Conservation (phyloP, 768 basidiomycete genomes). For the Filobasidium floriforme region DNA sequence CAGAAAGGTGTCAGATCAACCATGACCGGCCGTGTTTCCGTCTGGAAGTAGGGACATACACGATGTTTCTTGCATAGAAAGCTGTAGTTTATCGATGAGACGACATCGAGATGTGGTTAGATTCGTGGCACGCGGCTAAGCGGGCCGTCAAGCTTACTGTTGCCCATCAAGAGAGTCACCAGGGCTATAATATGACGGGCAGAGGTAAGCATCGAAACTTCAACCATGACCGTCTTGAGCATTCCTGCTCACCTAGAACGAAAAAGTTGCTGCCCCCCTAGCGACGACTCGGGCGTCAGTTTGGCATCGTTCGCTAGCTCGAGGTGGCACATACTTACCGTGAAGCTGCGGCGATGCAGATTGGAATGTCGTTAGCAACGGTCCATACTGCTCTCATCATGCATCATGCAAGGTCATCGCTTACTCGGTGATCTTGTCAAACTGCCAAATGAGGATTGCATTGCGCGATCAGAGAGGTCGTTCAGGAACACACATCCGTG, state of each 20-base stretch:
- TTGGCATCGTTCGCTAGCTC: no score
- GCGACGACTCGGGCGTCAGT: no score
- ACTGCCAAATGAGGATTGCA: constrained; percentile 41
- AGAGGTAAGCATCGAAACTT: not conserved
- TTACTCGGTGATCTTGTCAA: constrained; percentile 66
- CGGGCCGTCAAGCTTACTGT: constrained; percentile 39
- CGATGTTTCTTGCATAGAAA: constrained; percentile 56
- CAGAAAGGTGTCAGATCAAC: constrained; percentile 14
- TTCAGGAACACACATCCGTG: no score
- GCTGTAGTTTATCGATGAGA: constrained; percentile 30
- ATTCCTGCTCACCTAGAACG: constrained; percentile 49
- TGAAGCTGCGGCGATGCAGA: constrained; percentile 47
- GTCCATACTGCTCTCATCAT: no score
- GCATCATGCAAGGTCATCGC: constrained; percentile 1
- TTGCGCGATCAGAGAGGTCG: no score
- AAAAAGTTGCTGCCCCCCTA: constrained; percentile 61
- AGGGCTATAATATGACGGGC: constrained; percentile 49
- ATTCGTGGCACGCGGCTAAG: not conserved
- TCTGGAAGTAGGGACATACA: constrained; percentile 34
- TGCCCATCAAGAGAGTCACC: constrained; percentile 57
- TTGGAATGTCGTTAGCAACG: not conserved
- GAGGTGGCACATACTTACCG: constrained; percentile 4
- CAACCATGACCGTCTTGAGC: not conserved
- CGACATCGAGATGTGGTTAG: not conserved
- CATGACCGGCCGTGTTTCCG: constrained; percentile 20